phyloP scores from a whole-genome alignment of 2,329 filamentous ascomycete species.

The Sporothrix phasma region DNA sequence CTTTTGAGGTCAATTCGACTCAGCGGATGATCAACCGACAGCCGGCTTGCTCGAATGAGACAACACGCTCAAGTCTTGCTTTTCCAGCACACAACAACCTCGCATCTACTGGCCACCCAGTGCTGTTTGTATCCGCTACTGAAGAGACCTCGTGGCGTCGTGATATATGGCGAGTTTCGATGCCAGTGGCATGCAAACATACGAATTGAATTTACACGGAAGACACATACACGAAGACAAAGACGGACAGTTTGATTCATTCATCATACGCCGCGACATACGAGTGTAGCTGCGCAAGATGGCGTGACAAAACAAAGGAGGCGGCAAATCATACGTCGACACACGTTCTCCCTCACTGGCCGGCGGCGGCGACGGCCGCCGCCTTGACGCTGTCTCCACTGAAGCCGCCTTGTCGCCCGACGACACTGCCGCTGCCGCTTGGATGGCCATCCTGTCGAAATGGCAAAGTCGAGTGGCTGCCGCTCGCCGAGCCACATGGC shows the following conservation, averaged over 20 bases:
- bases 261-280: too few relatives aligned
- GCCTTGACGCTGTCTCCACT: background rate
- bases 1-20: too few relatives aligned
- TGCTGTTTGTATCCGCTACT: background rate
- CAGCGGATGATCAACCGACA: too few relatives aligned
- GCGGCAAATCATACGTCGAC: too few relatives aligned
- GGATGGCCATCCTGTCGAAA: slow-evolving; percentile 30
- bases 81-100: too few relatives aligned
- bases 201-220: background rate
- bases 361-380: background rate
- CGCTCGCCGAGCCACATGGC: slow-evolving; percentile 67
- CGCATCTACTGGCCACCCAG: too few relatives aligned
- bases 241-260: background rate
- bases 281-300: too few relatives aligned
- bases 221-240: background rate
- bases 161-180: background rate
- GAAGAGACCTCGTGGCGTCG: background rate
- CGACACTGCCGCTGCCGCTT: slow-evolving; percentile 1
- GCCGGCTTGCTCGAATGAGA: too few relatives aligned
- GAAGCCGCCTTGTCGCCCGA: background rate
- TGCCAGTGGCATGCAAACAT: background rate
- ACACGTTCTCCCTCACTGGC: background rate
- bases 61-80: too few relatives aligned
- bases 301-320: too few relatives aligned
- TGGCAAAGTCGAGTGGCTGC: slow-evolving; percentile 47